Evolutionary conservation across 2,329 filamentous ascomycete genomes (phyloP).

Genomic region (Ophiostoma sp.): DNA sequence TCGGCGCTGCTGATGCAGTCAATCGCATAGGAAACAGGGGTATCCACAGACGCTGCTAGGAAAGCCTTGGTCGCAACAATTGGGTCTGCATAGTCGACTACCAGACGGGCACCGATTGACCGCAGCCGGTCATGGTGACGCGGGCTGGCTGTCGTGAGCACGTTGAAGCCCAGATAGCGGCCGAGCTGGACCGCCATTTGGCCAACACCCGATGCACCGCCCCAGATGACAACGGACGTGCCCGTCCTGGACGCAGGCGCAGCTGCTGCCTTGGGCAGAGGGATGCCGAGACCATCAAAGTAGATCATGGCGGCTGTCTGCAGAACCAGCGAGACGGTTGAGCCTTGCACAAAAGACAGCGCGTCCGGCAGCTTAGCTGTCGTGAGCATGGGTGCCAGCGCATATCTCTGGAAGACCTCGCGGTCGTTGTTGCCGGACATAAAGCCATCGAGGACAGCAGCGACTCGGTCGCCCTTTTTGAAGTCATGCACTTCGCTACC

Average conservation of each 20-base stretch:
- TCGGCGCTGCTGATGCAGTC: neutral
- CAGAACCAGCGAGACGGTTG: neutral
- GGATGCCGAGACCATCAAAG: neutral
- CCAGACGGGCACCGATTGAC: slow-evolving; percentile 16
- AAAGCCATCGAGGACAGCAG: neutral
- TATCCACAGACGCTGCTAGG: neutral
- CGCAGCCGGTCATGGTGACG: slow-evolving; percentile 21
- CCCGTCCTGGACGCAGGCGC: neutral
- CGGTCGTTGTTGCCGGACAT: neutral
- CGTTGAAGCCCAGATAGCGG: slow-evolving; percentile 18
- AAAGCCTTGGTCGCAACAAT: neutral
- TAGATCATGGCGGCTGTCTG: neutral
- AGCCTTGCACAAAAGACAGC: neutral
- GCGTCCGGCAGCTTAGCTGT: neutral
- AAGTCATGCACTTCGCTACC: slow-evolving; percentile 24
- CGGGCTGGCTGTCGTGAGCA: slow-evolving; percentile 20
- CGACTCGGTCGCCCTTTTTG: slow-evolving; percentile 15
- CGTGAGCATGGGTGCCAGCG: neutral
- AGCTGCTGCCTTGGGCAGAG: neutral
- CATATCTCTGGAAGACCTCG: slow-evolving; percentile 2
- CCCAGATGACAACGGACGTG: neutral
- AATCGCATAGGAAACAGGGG: neutral
- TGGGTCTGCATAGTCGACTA: slow-evolving; percentile 21
- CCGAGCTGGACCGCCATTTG: slow-evolving; percentile 12
- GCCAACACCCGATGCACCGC: neutral